phyloP scores from a whole-genome alignment of 192 early-diverging fungal species.

The Podila minutissima region DNA sequence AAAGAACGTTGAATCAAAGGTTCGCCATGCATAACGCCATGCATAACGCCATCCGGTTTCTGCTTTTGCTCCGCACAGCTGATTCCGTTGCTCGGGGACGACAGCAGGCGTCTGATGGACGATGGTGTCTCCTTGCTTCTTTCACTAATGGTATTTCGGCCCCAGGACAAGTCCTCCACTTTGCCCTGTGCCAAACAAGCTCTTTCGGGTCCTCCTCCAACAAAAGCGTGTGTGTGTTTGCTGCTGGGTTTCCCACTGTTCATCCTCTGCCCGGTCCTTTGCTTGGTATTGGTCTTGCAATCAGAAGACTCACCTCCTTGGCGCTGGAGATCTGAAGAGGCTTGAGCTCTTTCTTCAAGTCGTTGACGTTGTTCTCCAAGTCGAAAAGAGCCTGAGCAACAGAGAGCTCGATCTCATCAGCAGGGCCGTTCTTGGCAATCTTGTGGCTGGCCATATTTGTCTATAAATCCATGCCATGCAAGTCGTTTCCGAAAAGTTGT shows the following conservation, averaged over 20 bases:
- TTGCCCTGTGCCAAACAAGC: too few relatives aligned
- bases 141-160: too few relatives aligned
- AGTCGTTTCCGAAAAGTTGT: too few relatives aligned
- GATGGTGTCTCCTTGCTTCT: too few relatives aligned
- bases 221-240: background rate
- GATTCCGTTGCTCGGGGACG: too few relatives aligned
- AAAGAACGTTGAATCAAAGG: background rate
- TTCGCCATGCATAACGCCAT: slow-evolving; percentile 14
- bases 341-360: slow-evolving; percentile 97
- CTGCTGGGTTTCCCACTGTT: background rate
- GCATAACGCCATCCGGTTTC: slow-evolving; percentile 2
- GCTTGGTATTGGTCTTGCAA: background rate
- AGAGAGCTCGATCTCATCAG: slow-evolving; percentile 89
- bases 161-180: too few relatives aligned
- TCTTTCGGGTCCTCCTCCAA: background rate
- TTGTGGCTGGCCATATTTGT: slow-evolving; percentile 55
- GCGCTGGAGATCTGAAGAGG: slow-evolving; percentile 93
- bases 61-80: too few relatives aligned
- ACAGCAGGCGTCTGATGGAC: too few relatives aligned
- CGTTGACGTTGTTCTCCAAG: slow-evolving; percentile 94
- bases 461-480: slow-evolving; percentile 2
- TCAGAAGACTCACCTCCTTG: slow-evolving; percentile 84
- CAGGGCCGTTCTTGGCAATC: slow-evolving; percentile 57
- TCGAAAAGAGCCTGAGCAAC: slow-evolving; percentile 97
- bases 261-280: background rate